These are phyloP conservation scores for Sugiyamaella xylanicola DNA, from an alignment of 1,139 yeast species.

Conservation along the genomic window DNA sequence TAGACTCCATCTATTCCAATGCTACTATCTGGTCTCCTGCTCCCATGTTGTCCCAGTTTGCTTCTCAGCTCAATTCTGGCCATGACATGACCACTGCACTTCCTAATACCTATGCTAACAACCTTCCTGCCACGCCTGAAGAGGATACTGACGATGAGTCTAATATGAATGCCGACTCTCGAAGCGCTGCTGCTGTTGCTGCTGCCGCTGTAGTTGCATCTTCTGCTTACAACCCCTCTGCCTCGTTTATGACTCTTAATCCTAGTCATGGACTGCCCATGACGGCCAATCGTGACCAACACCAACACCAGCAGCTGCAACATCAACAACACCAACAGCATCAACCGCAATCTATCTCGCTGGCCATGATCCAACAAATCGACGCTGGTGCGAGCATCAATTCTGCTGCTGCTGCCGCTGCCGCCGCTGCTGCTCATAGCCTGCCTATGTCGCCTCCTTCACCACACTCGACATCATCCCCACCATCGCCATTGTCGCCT, in stretches of 20 bases:
- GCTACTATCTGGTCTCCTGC: slow-evolving; percentile 17
- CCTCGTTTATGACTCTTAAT: background rate
- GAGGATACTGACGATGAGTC: slow-evolving; percentile 14
- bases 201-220: slow-evolving; percentile 11
- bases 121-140: slow-evolving; percentile 16
- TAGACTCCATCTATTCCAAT: slow-evolving; percentile 15
- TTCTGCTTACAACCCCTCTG: slow-evolving; percentile 1
- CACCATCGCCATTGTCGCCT: slow-evolving; percentile 20
- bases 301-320: background rate
- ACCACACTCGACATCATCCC: slow-evolving; percentile 21
- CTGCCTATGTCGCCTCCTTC: slow-evolving; percentile 21
- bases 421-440: slow-evolving; percentile 12
- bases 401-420: slow-evolving; percentile 13
- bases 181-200: slow-evolving; percentile 7
- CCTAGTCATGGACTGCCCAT: background rate
- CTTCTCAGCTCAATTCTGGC: background rate
- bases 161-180: slow-evolving; percentile 2
- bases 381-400: slow-evolving; percentile 6
- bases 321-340: slow-evolving; percentile 2
- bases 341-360: slow-evolving; percentile 9
- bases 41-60: slow-evolving; percentile 12
- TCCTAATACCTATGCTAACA: background rate
- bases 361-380: slow-evolving; percentile 11
- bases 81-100: background rate
- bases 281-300: background rate